Evolutionary conservation across 345 rosid genomes (phyloP).

Genomic region (Adansonia digitata): DNA sequence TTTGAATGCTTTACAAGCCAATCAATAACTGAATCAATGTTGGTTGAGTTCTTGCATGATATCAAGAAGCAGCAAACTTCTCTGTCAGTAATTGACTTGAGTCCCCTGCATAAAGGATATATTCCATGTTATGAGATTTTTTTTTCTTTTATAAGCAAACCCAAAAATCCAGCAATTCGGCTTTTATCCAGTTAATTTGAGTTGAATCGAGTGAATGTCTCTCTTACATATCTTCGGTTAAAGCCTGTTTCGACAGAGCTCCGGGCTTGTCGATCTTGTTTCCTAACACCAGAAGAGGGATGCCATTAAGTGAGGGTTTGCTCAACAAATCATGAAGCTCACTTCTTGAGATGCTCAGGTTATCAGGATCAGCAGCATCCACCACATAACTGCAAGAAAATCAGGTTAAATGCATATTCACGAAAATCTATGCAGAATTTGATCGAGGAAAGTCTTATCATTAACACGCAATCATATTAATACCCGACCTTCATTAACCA

Average conservation of each 20-base stretch:
- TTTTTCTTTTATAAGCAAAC: neutral
- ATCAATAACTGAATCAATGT: too few species aligned
- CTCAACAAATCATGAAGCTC: slow-evolving; percentile 83
- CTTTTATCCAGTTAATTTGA: neutral
- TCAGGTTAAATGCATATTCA: neutral
- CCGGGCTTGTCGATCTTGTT: too few species aligned
- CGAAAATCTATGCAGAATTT: neutral
- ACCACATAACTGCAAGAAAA: slow-evolving; percentile 59
- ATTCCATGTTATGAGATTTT: neutral
- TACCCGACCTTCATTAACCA: neutral
- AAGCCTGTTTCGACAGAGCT: slow-evolving; percentile 73
- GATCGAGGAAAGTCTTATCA: too few species aligned
- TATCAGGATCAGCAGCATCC: slow-evolving; percentile 89
- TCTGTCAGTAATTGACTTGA: slow-evolving; percentile 61
- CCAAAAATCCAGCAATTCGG: neutral
- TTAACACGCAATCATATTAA: neutral
- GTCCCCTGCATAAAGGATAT: slow-evolving; percentile 46
- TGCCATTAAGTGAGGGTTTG: slow-evolving; percentile 73
- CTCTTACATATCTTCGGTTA: slow-evolving; percentile 75
- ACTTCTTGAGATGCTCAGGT: slow-evolving; percentile 66
- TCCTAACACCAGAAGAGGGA: too few species aligned
- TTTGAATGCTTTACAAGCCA: too few species aligned
- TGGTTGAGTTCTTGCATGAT: slow-evolving; percentile 88
- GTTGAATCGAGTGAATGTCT: neutral
- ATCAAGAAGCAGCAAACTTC: slow-evolving; percentile 94